Evolutionary conservation across 164 flowering plant genomes (phyloP).

Genomic region (Euptelea pleiosperma): DNA sequence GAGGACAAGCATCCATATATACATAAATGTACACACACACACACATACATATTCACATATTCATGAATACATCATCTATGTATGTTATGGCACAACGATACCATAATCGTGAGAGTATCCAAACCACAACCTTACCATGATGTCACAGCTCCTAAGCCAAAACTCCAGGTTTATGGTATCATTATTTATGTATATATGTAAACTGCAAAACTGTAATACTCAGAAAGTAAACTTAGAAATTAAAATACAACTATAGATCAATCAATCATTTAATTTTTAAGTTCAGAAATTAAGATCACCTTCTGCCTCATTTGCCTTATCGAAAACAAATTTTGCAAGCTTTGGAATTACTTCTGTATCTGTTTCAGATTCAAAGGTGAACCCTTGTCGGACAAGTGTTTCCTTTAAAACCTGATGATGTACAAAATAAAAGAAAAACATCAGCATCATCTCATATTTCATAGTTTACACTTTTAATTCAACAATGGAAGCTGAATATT

Average conservation of each 20-base stretch:
- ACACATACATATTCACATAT: too few species aligned
- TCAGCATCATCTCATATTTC: not conserved
- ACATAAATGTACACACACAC: too few species aligned
- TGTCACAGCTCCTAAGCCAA: too few species aligned
- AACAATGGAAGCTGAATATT: not conserved
- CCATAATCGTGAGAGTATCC: too few species aligned
- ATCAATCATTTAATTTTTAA: not conserved
- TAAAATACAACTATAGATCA: not conserved
- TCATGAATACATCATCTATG: too few species aligned
- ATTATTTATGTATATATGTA: too few species aligned
- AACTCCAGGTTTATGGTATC: too few species aligned
- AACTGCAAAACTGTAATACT: not conserved
- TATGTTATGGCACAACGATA: too few species aligned
- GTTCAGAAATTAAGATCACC: slow-evolving; percentile 29
- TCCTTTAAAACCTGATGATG: slow-evolving; percentile 73
- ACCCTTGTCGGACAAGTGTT: slow-evolving; percentile 85
- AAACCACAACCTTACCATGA: too few species aligned
- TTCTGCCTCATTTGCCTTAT: slow-evolving; percentile 77
- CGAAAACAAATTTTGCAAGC: slow-evolving; percentile 94
- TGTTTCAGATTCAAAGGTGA: slow-evolving; percentile 91
- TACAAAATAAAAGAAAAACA: slow-evolving; percentile 2
- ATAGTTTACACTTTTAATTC: not conserved
- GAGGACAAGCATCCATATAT: not conserved
- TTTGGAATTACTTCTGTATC: slow-evolving; percentile 99
- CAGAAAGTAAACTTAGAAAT: not conserved